Conservation (phyloP, 1,139 yeast genomes). For the Blastobotrys buckinghamii region DNA sequence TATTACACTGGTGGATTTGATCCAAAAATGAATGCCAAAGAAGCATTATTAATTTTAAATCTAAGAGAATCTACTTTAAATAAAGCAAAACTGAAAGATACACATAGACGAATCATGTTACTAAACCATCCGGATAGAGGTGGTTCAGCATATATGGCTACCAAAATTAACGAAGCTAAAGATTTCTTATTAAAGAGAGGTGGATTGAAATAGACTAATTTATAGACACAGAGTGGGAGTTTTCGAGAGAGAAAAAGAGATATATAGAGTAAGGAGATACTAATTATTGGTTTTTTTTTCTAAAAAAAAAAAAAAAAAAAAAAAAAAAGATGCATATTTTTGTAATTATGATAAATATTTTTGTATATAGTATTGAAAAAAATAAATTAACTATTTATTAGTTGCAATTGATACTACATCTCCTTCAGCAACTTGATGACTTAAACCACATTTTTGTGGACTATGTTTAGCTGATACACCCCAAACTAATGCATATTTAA, state of each 20-base stretch:
- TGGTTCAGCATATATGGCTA: constrained; percentile 92
- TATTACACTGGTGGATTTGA: constrained; percentile 87
- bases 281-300: too few species aligned
- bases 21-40: constrained; percentile 80
- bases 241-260: too few species aligned
- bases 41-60: constrained; percentile 84
- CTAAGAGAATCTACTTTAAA: constrained; percentile 73
- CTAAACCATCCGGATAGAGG: constrained; percentile 98
- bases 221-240: too few species aligned
- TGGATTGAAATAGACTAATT: too few species aligned
- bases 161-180: constrained; percentile 95
- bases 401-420: constrained; percentile 91
- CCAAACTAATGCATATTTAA: constrained; percentile 94
- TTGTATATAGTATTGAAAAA: not conserved
- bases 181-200: constrained; percentile 85
- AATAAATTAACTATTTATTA: constrained; percentile 44
- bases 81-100: constrained; percentile 77
- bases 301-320: too few species aligned
- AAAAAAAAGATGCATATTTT: constrained; percentile 2
- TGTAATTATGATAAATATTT: not conserved
- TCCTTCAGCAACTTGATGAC: constrained; percentile 80
- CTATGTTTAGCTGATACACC: constrained; percentile 93
- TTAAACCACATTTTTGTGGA: constrained; percentile 93
- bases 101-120: constrained; percentile 88
- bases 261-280: too few species aligned